Percentiles rank a stretch among this genome's conserved stretches.
phyloP scores from a whole-genome alignment of 768 basidiomycete genomes.

The Austroboletus eburneus region DNA sequence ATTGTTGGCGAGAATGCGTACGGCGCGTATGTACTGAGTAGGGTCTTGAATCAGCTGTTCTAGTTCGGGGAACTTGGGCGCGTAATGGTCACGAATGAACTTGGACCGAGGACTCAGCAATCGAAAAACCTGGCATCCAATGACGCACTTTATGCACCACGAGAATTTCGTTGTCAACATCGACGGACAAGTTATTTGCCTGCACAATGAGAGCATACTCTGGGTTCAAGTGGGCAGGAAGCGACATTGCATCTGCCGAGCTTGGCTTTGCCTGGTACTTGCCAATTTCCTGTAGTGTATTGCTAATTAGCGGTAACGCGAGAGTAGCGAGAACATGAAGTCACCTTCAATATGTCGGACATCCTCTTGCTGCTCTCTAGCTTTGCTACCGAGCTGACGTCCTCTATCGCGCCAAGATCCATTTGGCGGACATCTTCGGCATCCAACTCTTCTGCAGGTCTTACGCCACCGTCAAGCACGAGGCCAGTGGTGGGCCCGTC shows the following conservation, averaged over 20 bases:
- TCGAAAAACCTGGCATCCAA: slow-evolving; percentile 1
- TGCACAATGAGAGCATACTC: slow-evolving; percentile 97
- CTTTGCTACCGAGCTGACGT: slow-evolving; percentile 86
- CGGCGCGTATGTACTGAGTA: slow-evolving; percentile 87
- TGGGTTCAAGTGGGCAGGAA: slow-evolving; percentile 83
- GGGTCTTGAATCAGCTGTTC: slow-evolving; percentile 94
- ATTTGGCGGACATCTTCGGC: slow-evolving; percentile 91
- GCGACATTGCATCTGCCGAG: slow-evolving; percentile 69
- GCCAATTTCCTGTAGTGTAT: slow-evolving; percentile 68
- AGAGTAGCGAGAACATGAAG: slow-evolving; percentile 3
- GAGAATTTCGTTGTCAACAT: slow-evolving; percentile 96
- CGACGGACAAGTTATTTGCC: slow-evolving; percentile 96
- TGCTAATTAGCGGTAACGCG: background rate
- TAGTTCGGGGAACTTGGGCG: slow-evolving; percentile 91
- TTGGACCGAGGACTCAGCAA: slow-evolving; percentile 28
- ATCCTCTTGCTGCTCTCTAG: slow-evolving; percentile 85
- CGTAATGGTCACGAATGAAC: slow-evolving; percentile 98
- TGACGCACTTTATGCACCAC: slow-evolving; percentile 84
- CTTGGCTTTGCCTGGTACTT: slow-evolving; percentile 81
- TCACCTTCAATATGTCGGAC: slow-evolving; percentile 79
- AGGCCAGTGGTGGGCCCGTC: slow-evolving; percentile 48
- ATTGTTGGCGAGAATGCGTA: slow-evolving; percentile 81
- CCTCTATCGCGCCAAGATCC: slow-evolving; percentile 81
- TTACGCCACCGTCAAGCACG: slow-evolving; percentile 81
- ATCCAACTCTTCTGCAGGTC: slow-evolving; percentile 94